Evolutionary conservation across 2,329 filamentous ascomycete genomes (phyloP), one percentile per base, ranked within the genome.

Genomic region (Coleophoma crateriformis): DNA sequence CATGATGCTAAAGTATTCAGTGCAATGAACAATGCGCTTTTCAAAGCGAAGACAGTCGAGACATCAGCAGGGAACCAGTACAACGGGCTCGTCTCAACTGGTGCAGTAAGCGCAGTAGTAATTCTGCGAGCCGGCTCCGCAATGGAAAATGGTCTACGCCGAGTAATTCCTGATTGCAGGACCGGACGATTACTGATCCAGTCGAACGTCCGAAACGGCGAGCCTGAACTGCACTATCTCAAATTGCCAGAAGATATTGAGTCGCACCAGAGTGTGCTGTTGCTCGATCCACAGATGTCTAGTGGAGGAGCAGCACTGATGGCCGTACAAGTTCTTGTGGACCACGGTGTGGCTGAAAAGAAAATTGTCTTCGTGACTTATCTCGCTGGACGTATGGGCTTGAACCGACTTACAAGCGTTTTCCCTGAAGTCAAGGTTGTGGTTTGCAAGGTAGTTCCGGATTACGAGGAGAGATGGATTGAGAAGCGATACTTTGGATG

Each of bases 261-360:
- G 52, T 68, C 78, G 39, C 87, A 96, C 63, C 84, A 88, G 56
- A 86, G 86, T 45, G 90, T 99, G 15, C 74, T 99, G 52, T 74
- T 99, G 7, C 74, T 97, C 17, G 94, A 97, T 67, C 85, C 91
- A 13, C 94, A 99, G 65, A 96, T 97, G 87, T 90, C 89, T 22
- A 91, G 86, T 53, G 94, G 94, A 40, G 92, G 91, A 34, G 80
- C 82, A 14, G 82, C 81, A 1, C 72, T 99, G 50, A 99, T 99
- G 94, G 90, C 94, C 1, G 91, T 97, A 39, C 87, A 94, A 63
- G 89, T 97, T n/a, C 73, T 99, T 47, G 83, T 96, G 14, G 94
- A 99, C 66, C 91, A 97, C 63, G 94, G 94, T 11, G 91, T 97
- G 7, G 72, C 81, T 6, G 85, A 94, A 64, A 81, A 89, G 42